Evolutionary conservation across 1,284 basidiomycete genomes (phyloP), one percentile per base, ranked within the genome.

Genomic region (Meripilus lineatus): DNA sequence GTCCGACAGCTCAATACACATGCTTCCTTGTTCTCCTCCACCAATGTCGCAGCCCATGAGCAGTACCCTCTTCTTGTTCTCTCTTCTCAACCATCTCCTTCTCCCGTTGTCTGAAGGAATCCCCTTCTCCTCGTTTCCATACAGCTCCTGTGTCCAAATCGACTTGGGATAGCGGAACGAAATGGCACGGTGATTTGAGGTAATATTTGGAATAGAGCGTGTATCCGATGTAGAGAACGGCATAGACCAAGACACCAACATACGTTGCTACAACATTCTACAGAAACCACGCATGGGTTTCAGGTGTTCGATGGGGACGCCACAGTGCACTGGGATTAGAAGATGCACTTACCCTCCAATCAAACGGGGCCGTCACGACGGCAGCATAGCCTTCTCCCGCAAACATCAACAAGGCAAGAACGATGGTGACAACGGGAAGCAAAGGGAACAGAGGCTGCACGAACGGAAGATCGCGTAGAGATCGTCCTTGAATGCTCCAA

Each of bases 131-230:
- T 0, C 58, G 58, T 8, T 56, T 57, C 75, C 75, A 77, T 32
- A 69, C 70, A 0, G 73, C 75, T 48, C 74, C 68, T 4, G 68
- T 75, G 17, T 67, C 67, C 23, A 77, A 59, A 55, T 78, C 74
- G 24, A 68, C 68, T 22, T 65, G 56, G 13, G 45, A 13, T 10
- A 70, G 50, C 5, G 64, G 66, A 6, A 70, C 57, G 32, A 70
- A 44, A 46, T 64, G 59, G 26, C 30, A 32, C 21, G 48, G 47
- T 23, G 40, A 44, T 32, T 50, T 47, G 10, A 64, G 52, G 26
- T 36, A 46, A 32, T 59, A 46, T 36, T 57, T 42, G 39, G 67
- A 65, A 38, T 64, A 71, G 15, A 54, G 28, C 21, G 52, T 47
- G 42, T 69, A 71, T 1, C 67, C 69, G 15, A 38, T 48, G 38